phyloP scores from a whole-genome alignment of 164 flowering plant genomes.

The Cinnamomum chago region DNA sequence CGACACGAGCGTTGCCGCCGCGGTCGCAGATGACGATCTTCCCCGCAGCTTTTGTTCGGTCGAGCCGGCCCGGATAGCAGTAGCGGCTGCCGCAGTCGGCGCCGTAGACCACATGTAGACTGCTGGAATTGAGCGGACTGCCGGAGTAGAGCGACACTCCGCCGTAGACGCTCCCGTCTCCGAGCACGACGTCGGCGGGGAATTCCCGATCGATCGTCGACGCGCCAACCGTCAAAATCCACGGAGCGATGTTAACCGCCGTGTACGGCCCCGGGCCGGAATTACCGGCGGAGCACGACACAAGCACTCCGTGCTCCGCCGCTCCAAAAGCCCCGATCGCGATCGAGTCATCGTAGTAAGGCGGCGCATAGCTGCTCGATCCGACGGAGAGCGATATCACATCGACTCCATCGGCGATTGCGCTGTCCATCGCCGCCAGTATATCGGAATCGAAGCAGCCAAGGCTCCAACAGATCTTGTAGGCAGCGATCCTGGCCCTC shows the following conservation, averaged over 20 bases:
- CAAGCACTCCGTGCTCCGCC: conserved; percentile 50
- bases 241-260: conserved; percentile 79
- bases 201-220: conserved; percentile 84
- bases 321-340: conserved; percentile 91
- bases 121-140: conserved; percentile 20
- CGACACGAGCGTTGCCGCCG: conserved; percentile 75
- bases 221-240: conserved; percentile 92
- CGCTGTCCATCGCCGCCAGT: conserved; percentile 26
- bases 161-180: conserved; percentile 50
- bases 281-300: conserved; percentile 88
- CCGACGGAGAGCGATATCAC: conserved; percentile 89
- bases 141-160: conserved; percentile 83
- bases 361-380: conserved; percentile 32
- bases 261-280: conserved; percentile 68
- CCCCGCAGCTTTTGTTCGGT: conserved; percentile 49
- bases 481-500: conserved; percentile 37
- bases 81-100: conserved; percentile 46
- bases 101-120: conserved; percentile 50
- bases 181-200: conserved; percentile 73
- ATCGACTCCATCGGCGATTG: conserved; percentile 67
- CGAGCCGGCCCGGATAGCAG: conserved; percentile 47
- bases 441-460: conserved; percentile 30
- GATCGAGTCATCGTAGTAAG: conserved; percentile 59
- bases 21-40: conserved; percentile 83
- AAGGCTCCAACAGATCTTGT: conserved; percentile 25